Percentiles rank a stretch among this genome's conserved stretches.
phyloP scores from a whole-genome alignment of 2,329 filamentous ascomycete genomes.

The Chalara sp. region DNA sequence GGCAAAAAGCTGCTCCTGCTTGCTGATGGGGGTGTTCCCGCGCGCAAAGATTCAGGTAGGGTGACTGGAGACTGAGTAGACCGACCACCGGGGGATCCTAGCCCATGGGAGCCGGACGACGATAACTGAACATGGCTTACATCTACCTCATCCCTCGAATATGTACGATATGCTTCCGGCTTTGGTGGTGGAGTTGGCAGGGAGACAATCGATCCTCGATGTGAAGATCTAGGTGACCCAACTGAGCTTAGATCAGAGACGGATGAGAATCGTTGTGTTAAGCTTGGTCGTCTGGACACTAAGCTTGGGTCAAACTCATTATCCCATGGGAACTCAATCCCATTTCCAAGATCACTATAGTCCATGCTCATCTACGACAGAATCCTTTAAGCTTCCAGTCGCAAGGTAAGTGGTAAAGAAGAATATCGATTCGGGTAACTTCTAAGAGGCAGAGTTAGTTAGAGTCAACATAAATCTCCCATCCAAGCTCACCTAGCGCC shows the following conservation, averaged over 20 bases:
- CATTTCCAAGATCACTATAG: neutral
- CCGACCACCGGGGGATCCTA: conserved; percentile 7
- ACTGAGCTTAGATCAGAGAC: conserved; percentile 10
- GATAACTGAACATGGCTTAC: conserved; percentile 20
- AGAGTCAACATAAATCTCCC: too few relatives aligned
- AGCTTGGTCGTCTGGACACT: neutral
- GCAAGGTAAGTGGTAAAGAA: too few relatives aligned
- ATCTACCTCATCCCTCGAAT: conserved; percentile 17
- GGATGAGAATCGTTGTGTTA: conserved; percentile 3
- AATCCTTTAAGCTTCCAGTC: too few relatives aligned
- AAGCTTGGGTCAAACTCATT: neutral
- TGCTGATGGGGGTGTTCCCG: conserved; percentile 15
- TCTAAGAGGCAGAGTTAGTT: too few relatives aligned
- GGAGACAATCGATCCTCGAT: conserved; percentile 16
- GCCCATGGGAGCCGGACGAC: conserved; percentile 6
- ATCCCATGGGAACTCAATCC: neutral
- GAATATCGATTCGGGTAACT: too few relatives aligned
- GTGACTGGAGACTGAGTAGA: conserved; percentile 6
- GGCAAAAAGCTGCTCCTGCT: conserved; percentile 11
- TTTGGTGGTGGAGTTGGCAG: conserved; percentile 8
- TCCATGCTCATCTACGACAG: neutral
- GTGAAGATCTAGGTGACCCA: neutral
- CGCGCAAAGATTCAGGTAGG: conserved; percentile 15
- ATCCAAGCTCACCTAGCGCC: too few relatives aligned
- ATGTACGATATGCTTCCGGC: conserved; percentile 1